These are phyloP conservation scores for Debaryomyces fabryi DNA, from an alignment of 1,139 yeast genomes.

Conservation along the genomic window DNA sequence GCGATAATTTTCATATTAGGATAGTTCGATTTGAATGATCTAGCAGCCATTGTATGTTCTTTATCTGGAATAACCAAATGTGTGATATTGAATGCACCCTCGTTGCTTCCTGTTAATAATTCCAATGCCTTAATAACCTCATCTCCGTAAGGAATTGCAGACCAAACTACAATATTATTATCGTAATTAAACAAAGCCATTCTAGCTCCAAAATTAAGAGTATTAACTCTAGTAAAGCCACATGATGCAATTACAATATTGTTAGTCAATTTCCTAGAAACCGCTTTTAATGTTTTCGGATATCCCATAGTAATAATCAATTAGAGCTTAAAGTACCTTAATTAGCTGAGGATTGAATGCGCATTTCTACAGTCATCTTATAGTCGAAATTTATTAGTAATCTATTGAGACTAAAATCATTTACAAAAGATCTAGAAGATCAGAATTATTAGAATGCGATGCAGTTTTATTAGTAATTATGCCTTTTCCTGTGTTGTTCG, in stretches of 20 bases:
- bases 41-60: conserved; percentile 61
- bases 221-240: conserved; percentile 43
- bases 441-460: conserved; percentile 1
- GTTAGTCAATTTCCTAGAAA: conserved; percentile 48
- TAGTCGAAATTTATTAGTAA: background rate
- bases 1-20: conserved; percentile 57
- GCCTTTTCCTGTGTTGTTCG: conserved; percentile 14
- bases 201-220: conserved; percentile 60
- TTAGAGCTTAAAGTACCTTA: background rate
- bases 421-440: conserved; percentile 11
- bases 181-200: conserved; percentile 52
- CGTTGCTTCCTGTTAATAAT: conserved; percentile 34
- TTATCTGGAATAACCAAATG: conserved; percentile 54
- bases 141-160: conserved; percentile 62
- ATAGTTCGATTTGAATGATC: conserved; percentile 48
- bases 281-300: conserved; percentile 40
- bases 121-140: conserved; percentile 43
- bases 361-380: background rate
- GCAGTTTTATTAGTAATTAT: background rate
- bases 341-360: background rate
- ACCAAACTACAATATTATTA: conserved; percentile 52
- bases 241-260: conserved; percentile 53
- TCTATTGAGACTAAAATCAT: background rate
- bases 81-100: conserved; percentile 34
- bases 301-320: conserved; percentile 19